Base-by-base conservation (phyloP, 2,329 filamentous ascomycete genomes). In the Fusarium piperis region DNA sequence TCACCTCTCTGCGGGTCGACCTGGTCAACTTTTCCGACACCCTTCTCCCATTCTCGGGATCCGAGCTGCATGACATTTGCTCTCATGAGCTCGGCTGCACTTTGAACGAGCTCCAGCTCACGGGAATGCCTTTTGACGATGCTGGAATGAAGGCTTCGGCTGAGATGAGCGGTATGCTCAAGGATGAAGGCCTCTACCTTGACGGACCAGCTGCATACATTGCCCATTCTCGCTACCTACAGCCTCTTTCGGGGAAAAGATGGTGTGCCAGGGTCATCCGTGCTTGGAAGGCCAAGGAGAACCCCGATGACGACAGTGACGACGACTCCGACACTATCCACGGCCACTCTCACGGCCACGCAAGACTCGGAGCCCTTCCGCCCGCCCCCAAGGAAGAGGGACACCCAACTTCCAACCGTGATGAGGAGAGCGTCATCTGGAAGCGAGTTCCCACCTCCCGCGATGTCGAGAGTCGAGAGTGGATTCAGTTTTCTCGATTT, bases 11-110 rank as follows among this genome's bases (percentile, higher is more conserved):
- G 41, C 84, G 87, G 36, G 81, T 89, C 35, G 87, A 89, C 65
- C 82, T 89, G 18, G 85, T 89, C 72, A 89, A 88, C 70, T 89
- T 88, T 52, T 82, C 83, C 2, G 82, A 85, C 36, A 78, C 83
- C 2, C 79, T 84, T 30, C 76, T 88, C 35, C 81, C 82, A 3
- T 84, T 81, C 60, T 83, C 85, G 1, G 85, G 83, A 2, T 77
- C 81, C 4, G 84, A 85, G 51, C 79, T 89, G 16, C 87, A 89
- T 72, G 83, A 87, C 55, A 78, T 87, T n/a, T 83, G 86, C 4
- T 85, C 84, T 16, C 86, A 89, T 65, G 86, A 88, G 68, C 81
- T 89, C 5, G 86, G 85, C 3, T 87, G 85, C 68, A 86, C 82
- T 4, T 74, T 89, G 8, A 85, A 88, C 64, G 87, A 89, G 74